Conservation (phyloP, 2,329 filamentous ascomycete species). For the Diaporthe citriasiana region DNA sequence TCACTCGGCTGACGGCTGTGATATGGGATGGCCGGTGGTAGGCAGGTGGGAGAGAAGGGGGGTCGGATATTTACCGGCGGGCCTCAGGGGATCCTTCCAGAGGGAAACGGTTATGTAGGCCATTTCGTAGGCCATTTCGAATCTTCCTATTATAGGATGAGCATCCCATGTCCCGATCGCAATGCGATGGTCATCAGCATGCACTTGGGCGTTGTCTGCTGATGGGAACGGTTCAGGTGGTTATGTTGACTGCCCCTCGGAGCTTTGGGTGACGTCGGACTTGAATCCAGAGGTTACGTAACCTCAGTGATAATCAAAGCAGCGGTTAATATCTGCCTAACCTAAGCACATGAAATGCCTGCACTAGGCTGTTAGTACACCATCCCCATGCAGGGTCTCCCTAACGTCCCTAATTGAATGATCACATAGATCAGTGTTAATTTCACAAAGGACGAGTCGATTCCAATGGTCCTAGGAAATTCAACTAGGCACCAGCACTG, state of each 20-base stretch:
- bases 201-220: not conserved
- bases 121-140: constrained; percentile 40
- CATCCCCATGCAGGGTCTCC: not conserved
- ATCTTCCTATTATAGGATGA: constrained; percentile 32
- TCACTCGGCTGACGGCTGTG: not conserved
- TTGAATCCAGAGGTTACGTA: not conserved
- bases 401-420: no score
- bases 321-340: not conserved
- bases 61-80: constrained; percentile 14
- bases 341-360: fast-evolving
- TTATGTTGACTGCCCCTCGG: not conserved
- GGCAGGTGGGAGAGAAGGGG: not conserved
- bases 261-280: not conserved
- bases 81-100: constrained; percentile 38
- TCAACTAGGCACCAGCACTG: not conserved
- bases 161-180: constrained; percentile 32
- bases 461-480: not conserved
- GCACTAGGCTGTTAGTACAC: not conserved
- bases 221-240: not conserved
- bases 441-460: not conserved
- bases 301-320: not conserved
- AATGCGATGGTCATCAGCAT: not conserved
- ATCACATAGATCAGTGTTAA: not conserved
- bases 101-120: constrained; percentile 36
- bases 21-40: no score